Base-by-base conservation (phyloP, 116 monocot species). In the Dioscorea cayenensis region DNA sequence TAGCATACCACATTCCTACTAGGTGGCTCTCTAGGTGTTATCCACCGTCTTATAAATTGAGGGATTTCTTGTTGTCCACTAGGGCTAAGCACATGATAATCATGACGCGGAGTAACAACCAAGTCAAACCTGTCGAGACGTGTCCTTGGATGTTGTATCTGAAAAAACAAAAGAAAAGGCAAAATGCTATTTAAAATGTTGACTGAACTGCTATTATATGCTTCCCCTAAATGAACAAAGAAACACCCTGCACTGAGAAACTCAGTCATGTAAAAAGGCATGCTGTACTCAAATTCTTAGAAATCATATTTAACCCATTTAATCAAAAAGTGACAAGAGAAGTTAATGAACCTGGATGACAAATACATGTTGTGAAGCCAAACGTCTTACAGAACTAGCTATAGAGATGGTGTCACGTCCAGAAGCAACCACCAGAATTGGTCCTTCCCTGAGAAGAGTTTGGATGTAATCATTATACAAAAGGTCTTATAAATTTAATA, bases 81-180 rank as follows among this genome's bases (percentile, higher is more conserved):
- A 20, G 94, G 80, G 6, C 94, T 99, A 25, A 92, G 68, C 70
- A 89, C 71, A 82, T 99, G 85, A 71, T 92, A 99, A 81, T 99
- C 99, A 86, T 99, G 99, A 28, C 68, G 79, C 62, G 99, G 99
- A 66, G 99, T 92, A 43, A 99, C 80, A 2, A 99, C 92, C 25
- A 91, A 75, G 65, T 99, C 99, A 81, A 99, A 99, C 72, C 91
- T 81, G 27, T 89, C 83, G 43, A 99, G 72, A 49, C 76, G 78
- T 59, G 81, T 81, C 70, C 94, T 85, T 37, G 99, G 99, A 78
- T 99, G 99, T 80, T 99, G 99, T 80, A 99, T 89, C 99, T 99
- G 82, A 64, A 61, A 59, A 9, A 38, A 58, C 28, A 21, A 12
- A 68, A 36, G 14, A 28, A 36, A 37, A 27, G 37, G 27, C 14